Evolutionary conservation across 768 basidiomycete genomes (phyloP).

Genomic region (Trametes villosa): DNA sequence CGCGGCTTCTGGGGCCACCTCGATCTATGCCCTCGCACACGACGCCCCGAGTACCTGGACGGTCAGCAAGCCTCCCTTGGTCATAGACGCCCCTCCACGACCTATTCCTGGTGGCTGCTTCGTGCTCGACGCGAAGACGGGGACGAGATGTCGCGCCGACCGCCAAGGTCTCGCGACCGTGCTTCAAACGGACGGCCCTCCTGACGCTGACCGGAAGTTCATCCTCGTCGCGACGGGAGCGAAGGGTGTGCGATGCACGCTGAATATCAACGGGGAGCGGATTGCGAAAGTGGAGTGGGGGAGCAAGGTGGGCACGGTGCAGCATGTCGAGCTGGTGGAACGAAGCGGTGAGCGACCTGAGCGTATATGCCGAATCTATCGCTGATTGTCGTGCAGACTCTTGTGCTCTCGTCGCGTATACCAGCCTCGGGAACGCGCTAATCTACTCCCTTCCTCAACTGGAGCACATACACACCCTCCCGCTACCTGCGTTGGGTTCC

Average conservation of each 20-base stretch:
- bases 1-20: constrained; percentile 58
- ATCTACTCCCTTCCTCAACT: constrained; percentile 69
- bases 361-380: too few relatives aligned
- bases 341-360: constrained; percentile 68
- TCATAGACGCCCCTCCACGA: constrained; percentile 43
- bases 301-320: constrained; percentile 52
- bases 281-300: constrained; percentile 71
- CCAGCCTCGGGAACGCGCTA: constrained; percentile 50
- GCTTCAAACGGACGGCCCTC: constrained; percentile 24
- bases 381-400: constrained; percentile 39
- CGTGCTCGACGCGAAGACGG: constrained; percentile 59
- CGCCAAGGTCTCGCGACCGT: constrained; percentile 47
- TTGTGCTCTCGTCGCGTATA: constrained; percentile 54
- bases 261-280: constrained; percentile 67
- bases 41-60: constrained; percentile 37
- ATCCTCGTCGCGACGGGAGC: constrained; percentile 58
- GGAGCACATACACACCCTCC: constrained; percentile 53
- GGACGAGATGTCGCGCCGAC: constrained; percentile 48
- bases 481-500: constrained; percentile 25
- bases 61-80: constrained; percentile 41
- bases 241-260: constrained; percentile 59
- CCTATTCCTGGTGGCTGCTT: constrained; percentile 51
- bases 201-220: constrained; percentile 25
- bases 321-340: constrained; percentile 58
- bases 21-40: constrained; percentile 58